A percentile compares a stretch with the other conserved stretches of the same genome.
These are phyloP conservation scores for Populus hybrid DNA, from an alignment of 441 rosid species.

Conservation along the genomic window DNA sequence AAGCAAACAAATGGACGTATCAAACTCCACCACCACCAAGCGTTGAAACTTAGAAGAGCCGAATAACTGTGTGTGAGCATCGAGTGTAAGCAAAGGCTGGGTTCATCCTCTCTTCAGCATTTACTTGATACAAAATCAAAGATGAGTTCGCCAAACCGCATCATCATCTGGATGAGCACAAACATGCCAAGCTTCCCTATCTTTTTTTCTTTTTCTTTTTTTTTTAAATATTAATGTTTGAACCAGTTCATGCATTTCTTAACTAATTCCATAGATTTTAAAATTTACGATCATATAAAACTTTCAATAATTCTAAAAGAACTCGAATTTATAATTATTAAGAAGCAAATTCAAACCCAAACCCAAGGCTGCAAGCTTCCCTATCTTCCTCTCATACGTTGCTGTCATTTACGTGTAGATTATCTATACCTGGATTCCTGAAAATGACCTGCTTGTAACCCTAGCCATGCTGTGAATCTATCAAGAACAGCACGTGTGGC, in stretches of 20 bases:
- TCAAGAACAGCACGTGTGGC: not conserved
- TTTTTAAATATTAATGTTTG: too few species aligned
- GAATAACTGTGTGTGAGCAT: not conserved
- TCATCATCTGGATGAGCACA: not conserved
- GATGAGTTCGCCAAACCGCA: not conserved
- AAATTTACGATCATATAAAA: too few species aligned
- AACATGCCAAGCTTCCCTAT: not conserved
- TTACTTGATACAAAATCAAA: not conserved
- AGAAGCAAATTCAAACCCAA: too few species aligned
- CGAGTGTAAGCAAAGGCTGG: conserved; percentile 10
- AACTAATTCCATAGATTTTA: too few species aligned
- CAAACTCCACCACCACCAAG: not conserved
- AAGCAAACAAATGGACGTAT: not conserved
- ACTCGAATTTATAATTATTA: rapidly evolving
- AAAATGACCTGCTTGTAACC: not conserved
- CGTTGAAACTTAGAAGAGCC: not conserved
- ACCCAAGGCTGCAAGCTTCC: too few species aligned
- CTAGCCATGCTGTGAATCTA: not conserved
- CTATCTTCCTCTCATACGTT: not conserved
- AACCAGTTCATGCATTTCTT: rapidly evolving
- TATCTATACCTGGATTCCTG: not conserved
- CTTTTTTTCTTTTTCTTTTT: too few species aligned
- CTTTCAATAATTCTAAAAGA: too few species aligned
- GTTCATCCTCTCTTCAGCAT: not conserved
- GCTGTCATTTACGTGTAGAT: not conserved